Conservation (phyloP, 2,329 filamentous ascomycete species). For the Colletotrichum magnum region DNA sequence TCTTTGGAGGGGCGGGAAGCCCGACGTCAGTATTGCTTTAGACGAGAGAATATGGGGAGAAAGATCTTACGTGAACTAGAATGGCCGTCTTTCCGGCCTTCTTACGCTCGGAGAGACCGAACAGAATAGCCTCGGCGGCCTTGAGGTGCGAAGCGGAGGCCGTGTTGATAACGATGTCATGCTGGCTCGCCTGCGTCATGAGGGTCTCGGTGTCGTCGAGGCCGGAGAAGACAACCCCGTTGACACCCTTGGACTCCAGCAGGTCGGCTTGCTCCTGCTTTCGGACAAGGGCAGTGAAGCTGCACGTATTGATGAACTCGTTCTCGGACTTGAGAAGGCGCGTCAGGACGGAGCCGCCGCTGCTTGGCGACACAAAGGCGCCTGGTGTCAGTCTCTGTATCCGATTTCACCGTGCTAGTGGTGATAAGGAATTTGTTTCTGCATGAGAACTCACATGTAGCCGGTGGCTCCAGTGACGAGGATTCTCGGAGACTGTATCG, state of each 20-base stretch:
- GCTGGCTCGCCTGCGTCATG: background rate
- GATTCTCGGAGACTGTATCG: background rate
- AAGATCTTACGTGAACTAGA: background rate
- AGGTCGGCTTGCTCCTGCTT: background rate
- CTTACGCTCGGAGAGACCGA: background rate
- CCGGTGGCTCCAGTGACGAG: background rate
- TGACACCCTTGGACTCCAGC: background rate
- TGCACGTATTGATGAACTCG: background rate
- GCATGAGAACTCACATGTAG: background rate
- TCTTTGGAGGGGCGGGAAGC: background rate
- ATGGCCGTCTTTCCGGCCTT: background rate
- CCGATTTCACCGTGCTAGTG: too few species aligned
- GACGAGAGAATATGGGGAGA: background rate
- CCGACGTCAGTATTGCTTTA: background rate
- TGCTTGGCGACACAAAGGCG: background rate
- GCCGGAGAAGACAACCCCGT: background rate
- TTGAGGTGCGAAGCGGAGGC: background rate
- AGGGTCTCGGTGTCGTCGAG: background rate
- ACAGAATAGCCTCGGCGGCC: background rate
- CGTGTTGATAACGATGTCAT: background rate
- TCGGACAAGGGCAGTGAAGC: background rate
- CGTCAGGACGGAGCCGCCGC: background rate
- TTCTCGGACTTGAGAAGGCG: background rate
- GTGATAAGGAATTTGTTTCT: too few species aligned
- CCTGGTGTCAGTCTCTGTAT: too few species aligned